Evolutionary conservation across 768 basidiomycete genomes (phyloP).

Genomic region (Lactarius evosmus): DNA sequence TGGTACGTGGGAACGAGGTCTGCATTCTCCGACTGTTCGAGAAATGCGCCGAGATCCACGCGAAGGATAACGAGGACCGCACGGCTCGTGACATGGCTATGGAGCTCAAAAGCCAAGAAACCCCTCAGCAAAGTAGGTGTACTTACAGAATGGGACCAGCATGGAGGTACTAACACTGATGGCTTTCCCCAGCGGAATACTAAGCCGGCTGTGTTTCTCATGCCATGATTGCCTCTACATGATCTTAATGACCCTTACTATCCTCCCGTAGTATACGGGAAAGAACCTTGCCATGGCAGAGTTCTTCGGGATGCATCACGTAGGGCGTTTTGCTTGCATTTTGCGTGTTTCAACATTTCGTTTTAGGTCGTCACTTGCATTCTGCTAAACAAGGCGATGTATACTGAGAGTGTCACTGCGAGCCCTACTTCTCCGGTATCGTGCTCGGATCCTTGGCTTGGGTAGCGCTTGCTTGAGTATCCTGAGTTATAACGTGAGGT

Average conservation of each 20-base stretch:
- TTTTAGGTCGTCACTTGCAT: slow-evolving; percentile 77
- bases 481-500: slow-evolving; percentile 62
- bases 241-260: slow-evolving; percentile 79
- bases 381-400: slow-evolving; percentile 74
- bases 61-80: slow-evolving; percentile 79
- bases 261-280: slow-evolving; percentile 88
- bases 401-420: slow-evolving; percentile 78
- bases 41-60: slow-evolving; percentile 77
- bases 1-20: slow-evolving; percentile 87
- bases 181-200: slow-evolving; percentile 61
- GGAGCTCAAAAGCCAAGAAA: slow-evolving; percentile 77
- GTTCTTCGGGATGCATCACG: slow-evolving; percentile 93
- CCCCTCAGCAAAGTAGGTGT: slow-evolving; percentile 66
- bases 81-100: slow-evolving; percentile 93
- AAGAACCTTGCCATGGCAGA: slow-evolving; percentile 78
- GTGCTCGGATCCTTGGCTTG: slow-evolving; percentile 83
- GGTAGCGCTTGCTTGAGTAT: slow-evolving; percentile 82
- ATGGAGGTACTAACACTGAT: slow-evolving; percentile 5
- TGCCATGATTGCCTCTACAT: slow-evolving; percentile 78
- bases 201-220: slow-evolving; percentile 68
- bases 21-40: slow-evolving; percentile 84
- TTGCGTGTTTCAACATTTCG: slow-evolving; percentile 18
- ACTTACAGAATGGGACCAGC: slow-evolving; percentile 4
- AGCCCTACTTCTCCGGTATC: slow-evolving; percentile 91
- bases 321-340: slow-evolving; percentile 39